Percentiles rank a stretch among this genome's conserved stretches.
Evolutionary conservation across 805 yeast species (phyloP).

Genomic region (Groenewaldozyma tartarivorans): DNA sequence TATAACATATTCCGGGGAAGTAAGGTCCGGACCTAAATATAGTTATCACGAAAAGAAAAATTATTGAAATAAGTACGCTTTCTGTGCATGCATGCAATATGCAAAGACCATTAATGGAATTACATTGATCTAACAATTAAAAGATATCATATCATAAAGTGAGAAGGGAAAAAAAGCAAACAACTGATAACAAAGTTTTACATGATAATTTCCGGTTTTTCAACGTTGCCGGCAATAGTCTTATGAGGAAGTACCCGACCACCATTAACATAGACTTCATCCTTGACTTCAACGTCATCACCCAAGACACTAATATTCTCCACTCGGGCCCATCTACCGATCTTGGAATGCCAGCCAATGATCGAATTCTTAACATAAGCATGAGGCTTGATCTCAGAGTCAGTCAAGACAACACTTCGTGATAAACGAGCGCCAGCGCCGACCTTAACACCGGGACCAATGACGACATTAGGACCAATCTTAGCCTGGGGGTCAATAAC

Average conservation of each 20-base stretch:
- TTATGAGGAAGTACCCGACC: constrained; percentile 99
- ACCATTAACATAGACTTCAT: constrained; percentile 97
- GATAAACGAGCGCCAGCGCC: constrained; percentile 96
- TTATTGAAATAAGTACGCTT: too few relatives aligned
- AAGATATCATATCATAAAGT: too few relatives aligned
- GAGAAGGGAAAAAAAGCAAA: too few relatives aligned
- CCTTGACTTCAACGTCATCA: constrained; percentile 97
- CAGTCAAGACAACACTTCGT: constrained; percentile 84
- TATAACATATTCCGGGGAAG: too few relatives aligned
- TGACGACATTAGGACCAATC: constrained; percentile 96
- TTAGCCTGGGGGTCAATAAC: constrained; percentile 85
- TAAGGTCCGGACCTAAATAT: too few relatives aligned
- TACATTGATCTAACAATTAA: too few relatives aligned
- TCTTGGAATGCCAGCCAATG: constrained; percentile 98
- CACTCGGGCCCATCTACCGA: constrained; percentile 98
- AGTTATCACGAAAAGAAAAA: too few relatives aligned
- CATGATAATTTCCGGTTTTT: constrained; percentile 97
- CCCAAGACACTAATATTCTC: constrained; percentile 97
- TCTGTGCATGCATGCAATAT: too few relatives aligned
- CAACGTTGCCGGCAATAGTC: constrained; percentile 91
- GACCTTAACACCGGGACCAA: constrained; percentile 91
- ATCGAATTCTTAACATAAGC: constrained; percentile 97
- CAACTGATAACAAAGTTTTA: constrained; percentile 27
- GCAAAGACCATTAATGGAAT: too few relatives aligned
- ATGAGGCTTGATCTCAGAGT: constrained; percentile 90